These are phyloP conservation scores for Entomortierella beljakovae DNA, from an alignment of 192 early-diverging fungal species.

Conservation along the genomic window DNA sequence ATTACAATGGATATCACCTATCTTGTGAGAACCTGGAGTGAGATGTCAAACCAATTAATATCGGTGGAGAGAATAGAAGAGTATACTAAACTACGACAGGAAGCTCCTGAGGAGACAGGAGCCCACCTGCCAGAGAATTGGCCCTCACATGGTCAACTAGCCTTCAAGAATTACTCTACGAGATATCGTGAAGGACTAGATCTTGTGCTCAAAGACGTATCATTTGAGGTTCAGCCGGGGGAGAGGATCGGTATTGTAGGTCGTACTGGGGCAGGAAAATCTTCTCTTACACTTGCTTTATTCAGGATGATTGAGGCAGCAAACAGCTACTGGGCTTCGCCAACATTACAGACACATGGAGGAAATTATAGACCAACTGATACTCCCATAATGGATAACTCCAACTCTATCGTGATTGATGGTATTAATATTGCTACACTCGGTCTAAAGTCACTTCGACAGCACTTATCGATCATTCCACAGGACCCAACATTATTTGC, in stretches of 20 bases:
- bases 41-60: conserved; percentile 84
- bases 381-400: neutral
- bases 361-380: neutral
- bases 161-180: conserved; percentile 27
- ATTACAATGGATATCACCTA: conserved; percentile 82
- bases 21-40: conserved; percentile 73
- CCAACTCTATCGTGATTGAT: conserved; percentile 73
- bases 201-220: conserved; percentile 59
- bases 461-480: conserved; percentile 81
- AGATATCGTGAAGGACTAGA: conserved; percentile 49
- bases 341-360: neutral
- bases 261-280: conserved; percentile 59
- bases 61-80: conserved; percentile 86
- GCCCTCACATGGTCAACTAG: conserved; percentile 36
- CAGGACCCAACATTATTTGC: conserved; percentile 80
- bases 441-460: conserved; percentile 67
- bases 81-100: conserved; percentile 81
- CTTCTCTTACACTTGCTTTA: conserved; percentile 61
- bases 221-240: conserved; percentile 45
- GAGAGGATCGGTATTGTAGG: conserved; percentile 56
- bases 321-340: conserved; percentile 36
- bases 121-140: conserved; percentile 52
- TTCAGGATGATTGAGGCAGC: conserved; percentile 62
- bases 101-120: conserved; percentile 66
- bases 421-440: conserved; percentile 56